Percentiles rank a stretch among this genome's conserved stretches.
Evolutionary conservation across 164 flowering plant species (phyloP).

Genomic region (Santalum album): DNA sequence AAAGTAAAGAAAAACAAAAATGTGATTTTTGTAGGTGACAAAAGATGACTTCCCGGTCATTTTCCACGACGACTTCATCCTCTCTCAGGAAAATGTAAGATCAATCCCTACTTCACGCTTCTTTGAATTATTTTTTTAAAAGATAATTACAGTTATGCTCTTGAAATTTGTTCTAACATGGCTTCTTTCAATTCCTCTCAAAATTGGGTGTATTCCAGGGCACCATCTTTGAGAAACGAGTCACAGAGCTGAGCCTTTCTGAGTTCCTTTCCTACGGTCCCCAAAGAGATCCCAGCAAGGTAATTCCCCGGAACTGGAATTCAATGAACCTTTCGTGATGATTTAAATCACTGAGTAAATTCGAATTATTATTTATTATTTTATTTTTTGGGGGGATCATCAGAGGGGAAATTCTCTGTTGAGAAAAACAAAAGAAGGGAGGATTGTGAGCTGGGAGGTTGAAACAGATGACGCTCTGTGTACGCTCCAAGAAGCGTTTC

Average conservation of each 20-base stretch:
- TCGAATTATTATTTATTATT: too few species aligned
- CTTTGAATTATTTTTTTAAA: too few species aligned
- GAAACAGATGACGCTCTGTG: slow-evolving; percentile 63
- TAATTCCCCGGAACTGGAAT: neutral
- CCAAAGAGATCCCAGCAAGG: slow-evolving; percentile 38
- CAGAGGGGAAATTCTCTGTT: slow-evolving; percentile 47
- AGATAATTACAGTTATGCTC: too few species aligned
- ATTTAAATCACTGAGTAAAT: too few species aligned
- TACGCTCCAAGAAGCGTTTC: slow-evolving; percentile 74
- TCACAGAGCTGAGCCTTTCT: slow-evolving; percentile 50
- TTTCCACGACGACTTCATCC: slow-evolving; percentile 60
- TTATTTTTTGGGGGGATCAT: neutral
- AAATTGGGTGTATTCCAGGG: slow-evolving; percentile 39
- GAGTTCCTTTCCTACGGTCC: slow-evolving; percentile 78
- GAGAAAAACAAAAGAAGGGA: slow-evolving; percentile 76
- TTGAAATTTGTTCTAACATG: too few species aligned
- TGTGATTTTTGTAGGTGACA: slow-evolving; percentile 50
- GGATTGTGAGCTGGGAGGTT: slow-evolving; percentile 58
- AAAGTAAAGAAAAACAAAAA: neutral
- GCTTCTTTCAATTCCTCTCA: too few species aligned
- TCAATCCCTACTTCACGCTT: too few species aligned
- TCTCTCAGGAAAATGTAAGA: slow-evolving; percentile 44
- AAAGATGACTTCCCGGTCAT: slow-evolving; percentile 61
- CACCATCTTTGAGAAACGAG: slow-evolving; percentile 47
- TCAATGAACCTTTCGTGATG: too few species aligned